These are phyloP conservation scores for Eurotiales sp. DNA, from an alignment of 2,329 filamentous ascomycete genomes.

Conservation along the genomic window DNA sequence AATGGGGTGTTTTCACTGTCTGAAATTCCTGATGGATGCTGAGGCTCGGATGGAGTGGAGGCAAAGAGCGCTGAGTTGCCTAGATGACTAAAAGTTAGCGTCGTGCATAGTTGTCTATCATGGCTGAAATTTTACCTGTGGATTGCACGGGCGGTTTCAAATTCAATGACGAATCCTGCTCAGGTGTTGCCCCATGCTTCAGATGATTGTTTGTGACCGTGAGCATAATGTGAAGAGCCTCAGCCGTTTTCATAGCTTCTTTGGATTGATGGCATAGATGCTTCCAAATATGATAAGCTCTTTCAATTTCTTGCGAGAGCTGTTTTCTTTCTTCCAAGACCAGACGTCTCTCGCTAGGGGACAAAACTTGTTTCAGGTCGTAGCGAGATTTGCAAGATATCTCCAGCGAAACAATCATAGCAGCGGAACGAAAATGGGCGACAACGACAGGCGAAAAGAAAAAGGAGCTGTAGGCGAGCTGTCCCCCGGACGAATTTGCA, in stretches of 20 bases:
- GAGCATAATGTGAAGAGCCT: constrained; percentile 19
- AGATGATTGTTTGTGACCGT: constrained; percentile 18
- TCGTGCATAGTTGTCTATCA: too few relatives aligned
- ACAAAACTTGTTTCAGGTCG: constrained; percentile 17
- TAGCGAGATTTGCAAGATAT: constrained; percentile 16
- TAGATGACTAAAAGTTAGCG: background rate
- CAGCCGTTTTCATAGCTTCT: constrained; percentile 17
- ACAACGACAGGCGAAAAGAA: constrained; percentile 56
- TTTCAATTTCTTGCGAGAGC: constrained; percentile 16
- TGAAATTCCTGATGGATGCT: background rate
- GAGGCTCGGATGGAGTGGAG: background rate
- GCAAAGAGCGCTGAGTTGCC: background rate
- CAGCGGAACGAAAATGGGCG: constrained; percentile 60
- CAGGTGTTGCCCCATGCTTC: constrained; percentile 18
- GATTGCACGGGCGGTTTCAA: background rate
- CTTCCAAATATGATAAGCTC: constrained; percentile 17
- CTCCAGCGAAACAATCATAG: constrained; percentile 57
- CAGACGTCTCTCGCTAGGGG: constrained; percentile 9
- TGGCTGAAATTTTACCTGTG: background rate
- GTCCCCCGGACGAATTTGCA: constrained; percentile 52
- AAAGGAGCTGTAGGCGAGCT: constrained; percentile 53
- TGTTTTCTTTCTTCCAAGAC: constrained; percentile 15
- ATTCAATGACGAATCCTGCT: background rate
- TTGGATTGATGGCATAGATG: constrained; percentile 18
- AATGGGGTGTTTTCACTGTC: constrained; percentile 11